Conservation (phyloP, 73 alveolate genomes). For the Durusdinium trenchii region DNA sequence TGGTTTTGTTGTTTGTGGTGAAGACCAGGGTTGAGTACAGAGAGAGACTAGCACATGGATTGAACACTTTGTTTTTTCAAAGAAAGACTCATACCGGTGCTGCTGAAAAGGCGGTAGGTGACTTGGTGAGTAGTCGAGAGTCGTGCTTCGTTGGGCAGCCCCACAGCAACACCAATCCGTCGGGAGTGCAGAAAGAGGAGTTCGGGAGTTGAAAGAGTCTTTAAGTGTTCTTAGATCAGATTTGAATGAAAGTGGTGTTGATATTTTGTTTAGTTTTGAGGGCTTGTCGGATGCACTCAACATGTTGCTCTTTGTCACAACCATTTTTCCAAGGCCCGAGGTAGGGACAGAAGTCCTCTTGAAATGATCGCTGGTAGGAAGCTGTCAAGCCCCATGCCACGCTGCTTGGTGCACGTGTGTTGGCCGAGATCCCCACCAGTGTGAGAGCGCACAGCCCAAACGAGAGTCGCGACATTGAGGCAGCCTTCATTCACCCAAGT, state of each 20-base stretch:
- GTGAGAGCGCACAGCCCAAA: neutral
- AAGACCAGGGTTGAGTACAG: neutral
- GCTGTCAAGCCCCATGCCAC: neutral
- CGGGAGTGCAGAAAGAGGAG: conserved; percentile 2
- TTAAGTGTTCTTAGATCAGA: neutral
- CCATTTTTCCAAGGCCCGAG: neutral
- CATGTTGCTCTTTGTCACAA: neutral
- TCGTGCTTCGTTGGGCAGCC: neutral
- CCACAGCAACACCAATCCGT: conserved; percentile 3
- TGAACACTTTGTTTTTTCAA: neutral
- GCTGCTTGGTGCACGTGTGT: neutral
- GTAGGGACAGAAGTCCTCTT: neutral
- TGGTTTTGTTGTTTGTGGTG: neutral
- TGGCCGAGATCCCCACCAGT: neutral
- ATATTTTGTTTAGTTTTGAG: neutral
- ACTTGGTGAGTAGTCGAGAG: neutral
- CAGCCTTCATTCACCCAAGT: neutral
- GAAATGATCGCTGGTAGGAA: neutral
- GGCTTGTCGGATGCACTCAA: neutral
- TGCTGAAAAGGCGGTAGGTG: neutral
- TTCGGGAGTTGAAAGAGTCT: neutral
- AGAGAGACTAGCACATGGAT: neutral
- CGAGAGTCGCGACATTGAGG: neutral
- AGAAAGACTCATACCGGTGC: neutral
- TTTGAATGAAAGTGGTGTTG: neutral